Evolutionary conservation across 306 rosid genomes (phyloP), one percentile per base, ranked within the genome.

Genomic region (Dryas octopetala): DNA sequence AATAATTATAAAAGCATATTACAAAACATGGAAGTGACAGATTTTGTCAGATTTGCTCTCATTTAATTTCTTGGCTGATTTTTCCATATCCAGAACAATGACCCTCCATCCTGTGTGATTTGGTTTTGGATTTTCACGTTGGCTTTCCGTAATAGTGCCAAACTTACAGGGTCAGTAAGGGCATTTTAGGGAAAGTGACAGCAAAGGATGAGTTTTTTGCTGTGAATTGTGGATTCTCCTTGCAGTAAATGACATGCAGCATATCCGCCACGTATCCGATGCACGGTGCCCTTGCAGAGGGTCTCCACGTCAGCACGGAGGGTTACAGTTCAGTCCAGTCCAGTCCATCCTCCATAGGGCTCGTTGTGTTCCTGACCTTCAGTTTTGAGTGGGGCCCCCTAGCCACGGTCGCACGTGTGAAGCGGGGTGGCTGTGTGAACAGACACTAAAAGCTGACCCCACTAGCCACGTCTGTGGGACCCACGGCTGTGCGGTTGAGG

Each of bases 351-450:
- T 28, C 38, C 38, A 0, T 51, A 15, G 54, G 40, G 26, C 83
- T 73, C 74, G 78, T 17, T 57, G 70, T 5, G 70, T 40, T 63
- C 73, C 74, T 54, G 68, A 63, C 71, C 57, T 54, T 15, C 0
- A 51, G 14, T 7, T 2, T 26, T 47, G 14, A 9, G 45, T 41
- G n/a, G 11, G 68, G 45, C 49, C 66, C 65, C 4, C 55, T 12
- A 28, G 59, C 61, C 2, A 12, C 32, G n/a, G 13, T 52, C 47
- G 82, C 91, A 83, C 93, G 87, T 88, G 87, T 63, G 67, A 63
- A 50, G 67, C 65, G 51, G 81, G 50, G 80, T 70, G 77, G 5
- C 49, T 13, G 53, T 32, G 57, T 16, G 54, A 32, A 58, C 19
- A 26, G 70, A 72, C 81, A 71, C 66, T n/a, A 79, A 13, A 76